Conservation (phyloP, 805 yeast genomes). For the Schizosaccharomyces japonicus region DNA sequence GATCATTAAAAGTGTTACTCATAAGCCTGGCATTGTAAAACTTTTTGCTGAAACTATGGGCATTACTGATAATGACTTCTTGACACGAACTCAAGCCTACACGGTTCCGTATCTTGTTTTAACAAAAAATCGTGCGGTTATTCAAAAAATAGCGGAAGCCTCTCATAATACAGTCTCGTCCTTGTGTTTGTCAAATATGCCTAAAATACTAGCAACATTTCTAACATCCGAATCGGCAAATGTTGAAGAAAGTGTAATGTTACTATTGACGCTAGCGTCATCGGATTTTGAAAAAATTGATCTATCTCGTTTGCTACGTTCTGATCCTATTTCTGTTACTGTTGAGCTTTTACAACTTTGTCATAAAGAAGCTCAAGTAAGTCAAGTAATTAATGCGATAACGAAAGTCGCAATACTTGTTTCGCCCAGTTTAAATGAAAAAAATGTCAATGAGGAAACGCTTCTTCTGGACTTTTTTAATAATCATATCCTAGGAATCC, state of each 20-base stretch:
- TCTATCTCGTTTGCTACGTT: conserved; percentile 14
- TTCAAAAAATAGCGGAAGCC: conserved; percentile 36
- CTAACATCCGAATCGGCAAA: conserved; percentile 28
- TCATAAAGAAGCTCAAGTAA: conserved; percentile 9
- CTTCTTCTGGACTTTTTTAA: conserved; percentile 23
- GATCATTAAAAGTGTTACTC: conserved; percentile 29
- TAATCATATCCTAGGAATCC: conserved; percentile 44
- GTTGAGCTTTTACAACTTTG: conserved; percentile 22
- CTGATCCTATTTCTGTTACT: conserved; percentile 12
- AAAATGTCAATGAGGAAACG: neutral
- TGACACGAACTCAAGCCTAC: conserved; percentile 43
- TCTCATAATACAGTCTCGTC: conserved; percentile 24
- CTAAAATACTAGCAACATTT: conserved; percentile 33
- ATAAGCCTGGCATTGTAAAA: conserved; percentile 30
- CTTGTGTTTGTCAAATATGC: conserved; percentile 26
- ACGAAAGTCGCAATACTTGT: conserved; percentile 7
- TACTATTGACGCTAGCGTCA: conserved; percentile 29
- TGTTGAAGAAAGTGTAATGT: conserved; percentile 27
- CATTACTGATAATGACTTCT: conserved; percentile 34
- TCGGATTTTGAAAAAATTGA: conserved; percentile 22
- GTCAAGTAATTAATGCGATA: conserved; percentile 8
- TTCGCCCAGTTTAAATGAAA: neutral
- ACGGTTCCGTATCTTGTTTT: conserved; percentile 58
- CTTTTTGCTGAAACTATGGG: conserved; percentile 43
- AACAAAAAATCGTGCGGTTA: conserved; percentile 35